phyloP scores from a whole-genome alignment of 2,329 filamentous ascomycete species.

The Trichophyton equinum region DNA sequence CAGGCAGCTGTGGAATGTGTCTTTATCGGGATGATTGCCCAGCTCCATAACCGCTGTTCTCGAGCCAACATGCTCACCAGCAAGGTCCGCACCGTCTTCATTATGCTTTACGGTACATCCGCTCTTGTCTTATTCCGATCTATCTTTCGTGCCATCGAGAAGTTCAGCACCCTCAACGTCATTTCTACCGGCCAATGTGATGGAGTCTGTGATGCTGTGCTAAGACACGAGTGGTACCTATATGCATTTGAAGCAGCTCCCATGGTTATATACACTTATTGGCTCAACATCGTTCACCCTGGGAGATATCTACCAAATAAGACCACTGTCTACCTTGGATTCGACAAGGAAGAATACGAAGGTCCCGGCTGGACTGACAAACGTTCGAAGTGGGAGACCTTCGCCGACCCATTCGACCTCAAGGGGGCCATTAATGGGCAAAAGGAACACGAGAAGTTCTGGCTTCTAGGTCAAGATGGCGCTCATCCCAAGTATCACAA shows the following conservation, averaged over 20 bases:
- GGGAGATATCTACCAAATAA: constrained; percentile 22
- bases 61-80: constrained; percentile 17
- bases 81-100: constrained; percentile 23
- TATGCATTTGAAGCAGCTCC: constrained; percentile 27
- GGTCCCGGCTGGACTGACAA: constrained; percentile 25
- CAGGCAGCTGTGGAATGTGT: constrained; percentile 23
- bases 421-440: constrained; percentile 17
- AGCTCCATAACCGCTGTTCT: constrained; percentile 20
- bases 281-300: constrained; percentile 27
- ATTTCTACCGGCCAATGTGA: constrained; percentile 13
- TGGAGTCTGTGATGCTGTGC: constrained; percentile 18
- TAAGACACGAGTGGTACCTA: constrained; percentile 27
- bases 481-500: neutral
- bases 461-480: constrained; percentile 13
- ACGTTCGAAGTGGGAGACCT: constrained; percentile 19
- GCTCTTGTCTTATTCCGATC: constrained; percentile 24
- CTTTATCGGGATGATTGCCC: constrained; percentile 18
- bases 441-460: constrained; percentile 21
- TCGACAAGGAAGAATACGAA: constrained; percentile 20
- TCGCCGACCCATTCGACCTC: constrained; percentile 21
- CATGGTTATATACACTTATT: constrained; percentile 26
- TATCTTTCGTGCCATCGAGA: constrained; percentile 26
- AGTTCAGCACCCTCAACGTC: constrained; percentile 18
- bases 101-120: constrained; percentile 27
- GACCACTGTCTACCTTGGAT: constrained; percentile 20